These are phyloP conservation scores for Blastocystis sp. DNA, from an alignment of 352 stramenopile species.

Conservation along the genomic window DNA sequence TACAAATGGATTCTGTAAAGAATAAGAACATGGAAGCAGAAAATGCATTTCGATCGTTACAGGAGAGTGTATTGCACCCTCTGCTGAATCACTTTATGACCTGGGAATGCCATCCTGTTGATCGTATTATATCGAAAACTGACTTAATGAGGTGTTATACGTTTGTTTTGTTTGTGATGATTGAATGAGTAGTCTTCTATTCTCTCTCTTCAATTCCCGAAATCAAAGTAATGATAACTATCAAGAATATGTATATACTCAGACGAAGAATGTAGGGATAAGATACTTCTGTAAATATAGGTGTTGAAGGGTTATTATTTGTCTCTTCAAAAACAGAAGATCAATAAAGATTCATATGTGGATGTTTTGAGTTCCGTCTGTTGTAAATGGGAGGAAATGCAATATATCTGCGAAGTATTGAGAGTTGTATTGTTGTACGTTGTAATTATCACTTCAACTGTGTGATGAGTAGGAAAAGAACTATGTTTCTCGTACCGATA, in stretches of 20 bases:
- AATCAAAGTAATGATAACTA: not conserved
- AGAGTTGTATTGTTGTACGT: not conserved
- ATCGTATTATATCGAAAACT: not conserved
- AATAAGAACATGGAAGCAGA: not conserved
- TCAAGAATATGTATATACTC: conserved; percentile 18
- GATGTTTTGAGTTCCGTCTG: not conserved
- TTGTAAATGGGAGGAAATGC: conserved; percentile 51
- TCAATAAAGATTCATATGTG: not conserved
- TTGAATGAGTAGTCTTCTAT: not conserved
- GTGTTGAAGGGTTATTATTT: not conserved
- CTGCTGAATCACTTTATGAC: conserved; percentile 9
- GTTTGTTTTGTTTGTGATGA: not conserved
- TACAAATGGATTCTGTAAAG: conserved; percentile 5
- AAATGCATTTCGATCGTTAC: not conserved
- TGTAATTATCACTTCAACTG: not conserved
- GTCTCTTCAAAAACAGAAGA: not conserved
- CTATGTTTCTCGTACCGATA: conserved; percentile 6
- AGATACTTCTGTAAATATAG: not conserved
- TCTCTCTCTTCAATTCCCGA: not conserved
- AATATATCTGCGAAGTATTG: not conserved
- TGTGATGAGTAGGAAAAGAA: not conserved
- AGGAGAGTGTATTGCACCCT: not conserved
- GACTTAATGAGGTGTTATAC: not conserved
- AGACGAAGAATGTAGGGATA: not conserved
- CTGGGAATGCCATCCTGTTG: conserved; percentile 18